A percentile compares a stretch with the other conserved stretches of the same genome.
phyloP scores from a whole-genome alignment of 169 alveolate species.

The Eimeria maxima region DNA sequence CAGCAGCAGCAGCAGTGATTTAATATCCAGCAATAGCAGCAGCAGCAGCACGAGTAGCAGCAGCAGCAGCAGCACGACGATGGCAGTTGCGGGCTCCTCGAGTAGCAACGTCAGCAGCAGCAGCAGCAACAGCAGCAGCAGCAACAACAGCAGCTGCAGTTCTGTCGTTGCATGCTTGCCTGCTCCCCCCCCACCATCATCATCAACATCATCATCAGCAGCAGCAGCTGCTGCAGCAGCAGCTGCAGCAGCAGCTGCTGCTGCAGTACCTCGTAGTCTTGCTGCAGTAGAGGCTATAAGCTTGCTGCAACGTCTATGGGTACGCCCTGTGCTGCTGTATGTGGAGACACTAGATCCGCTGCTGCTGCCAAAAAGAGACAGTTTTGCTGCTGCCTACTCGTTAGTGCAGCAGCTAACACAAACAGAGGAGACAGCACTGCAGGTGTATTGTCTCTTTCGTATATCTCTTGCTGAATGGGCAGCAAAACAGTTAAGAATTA shows the following conservation, averaged over 20 bases:
- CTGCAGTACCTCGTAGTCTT: constrained; percentile 49
- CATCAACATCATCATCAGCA: too few species aligned
- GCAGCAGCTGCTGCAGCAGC: constrained; percentile 48
- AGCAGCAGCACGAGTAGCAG: constrained; percentile 64
- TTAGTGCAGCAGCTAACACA: constrained; percentile 54
- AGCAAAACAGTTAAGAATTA: constrained; percentile 38
- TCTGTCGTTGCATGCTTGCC: background rate
- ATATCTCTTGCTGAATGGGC: constrained; percentile 71
- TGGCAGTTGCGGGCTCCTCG: background rate
- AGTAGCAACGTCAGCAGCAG: background rate
- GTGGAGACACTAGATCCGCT: constrained; percentile 38
- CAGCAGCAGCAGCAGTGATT: constrained; percentile 56
- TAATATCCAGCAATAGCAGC: constrained; percentile 17
- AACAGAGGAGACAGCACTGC: constrained; percentile 71
- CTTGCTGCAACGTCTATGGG: constrained; percentile 68
- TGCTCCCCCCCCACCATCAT: background rate
- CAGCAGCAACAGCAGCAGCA: background rate
- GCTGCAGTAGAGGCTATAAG: constrained; percentile 48
- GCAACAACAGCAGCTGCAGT: background rate
- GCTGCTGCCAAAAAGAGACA: constrained; percentile 64
- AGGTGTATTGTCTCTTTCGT: constrained; percentile 64
- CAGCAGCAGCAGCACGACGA: constrained; percentile 6
- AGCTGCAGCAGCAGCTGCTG: constrained; percentile 69
- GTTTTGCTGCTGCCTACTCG: constrained; percentile 54
- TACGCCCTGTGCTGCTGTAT: constrained; percentile 60